These are phyloP conservation scores for Clarireedia paspali DNA, from an alignment of 2,329 filamentous ascomycete genomes.

Conservation along the genomic window DNA sequence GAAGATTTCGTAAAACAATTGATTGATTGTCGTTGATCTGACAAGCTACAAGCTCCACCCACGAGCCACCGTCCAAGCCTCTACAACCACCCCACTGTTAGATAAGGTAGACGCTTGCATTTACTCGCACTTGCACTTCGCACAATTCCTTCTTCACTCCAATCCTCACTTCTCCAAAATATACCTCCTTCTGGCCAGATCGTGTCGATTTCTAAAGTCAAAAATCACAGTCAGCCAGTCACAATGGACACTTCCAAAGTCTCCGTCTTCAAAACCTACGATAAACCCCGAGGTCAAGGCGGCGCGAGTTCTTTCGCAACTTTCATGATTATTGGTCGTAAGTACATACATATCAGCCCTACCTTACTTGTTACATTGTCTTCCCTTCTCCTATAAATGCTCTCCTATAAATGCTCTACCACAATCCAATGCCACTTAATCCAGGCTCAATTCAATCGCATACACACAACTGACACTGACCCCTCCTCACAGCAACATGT, in stretches of 20 bases:
- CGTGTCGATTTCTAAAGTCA: background rate
- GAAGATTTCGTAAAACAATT: too few relatives aligned
- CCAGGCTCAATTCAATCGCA: background rate
- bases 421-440: background rate
- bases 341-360: constrained; percentile 29
- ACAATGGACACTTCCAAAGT: constrained; percentile 27
- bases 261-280: constrained; percentile 29
- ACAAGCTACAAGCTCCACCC: too few relatives aligned
- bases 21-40: too few relatives aligned
- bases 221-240: background rate
- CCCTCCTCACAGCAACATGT: constrained; percentile 57
- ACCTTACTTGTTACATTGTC: background rate
- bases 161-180: background rate
- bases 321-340: constrained; percentile 93
- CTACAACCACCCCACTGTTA: too few relatives aligned
- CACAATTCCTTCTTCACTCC: background rate
- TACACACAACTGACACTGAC: background rate
- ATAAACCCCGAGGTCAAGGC: constrained; percentile 26
- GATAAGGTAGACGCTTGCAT: too few relatives aligned
- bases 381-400: constrained; percentile 1
- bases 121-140: too few relatives aligned
- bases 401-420: constrained; percentile 9
- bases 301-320: constrained; percentile 76
- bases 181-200: background rate
- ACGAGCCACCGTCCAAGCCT: too few relatives aligned